These are phyloP conservation scores for Coemansia sp. DNA, from an alignment of 192 early-diverging fungal species.

Conservation along the genomic window DNA sequence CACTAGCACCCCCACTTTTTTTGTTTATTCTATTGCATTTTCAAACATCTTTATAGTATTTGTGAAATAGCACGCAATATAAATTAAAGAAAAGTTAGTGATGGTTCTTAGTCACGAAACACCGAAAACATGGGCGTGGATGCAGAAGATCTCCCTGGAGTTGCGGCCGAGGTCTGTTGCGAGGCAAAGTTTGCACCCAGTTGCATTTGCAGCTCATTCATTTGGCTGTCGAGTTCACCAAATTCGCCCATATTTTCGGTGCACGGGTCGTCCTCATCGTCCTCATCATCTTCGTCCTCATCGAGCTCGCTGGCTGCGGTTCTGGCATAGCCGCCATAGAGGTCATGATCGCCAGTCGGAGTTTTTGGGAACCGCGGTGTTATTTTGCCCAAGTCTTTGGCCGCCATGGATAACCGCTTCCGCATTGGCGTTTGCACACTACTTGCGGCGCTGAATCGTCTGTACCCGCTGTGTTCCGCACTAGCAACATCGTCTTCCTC, in stretches of 20 bases:
- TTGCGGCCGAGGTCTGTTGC: background rate
- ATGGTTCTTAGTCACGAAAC: slow-evolving; percentile 10
- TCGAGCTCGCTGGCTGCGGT: slow-evolving; percentile 9
- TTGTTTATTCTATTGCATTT: too few relatives aligned
- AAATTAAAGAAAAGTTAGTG: background rate
- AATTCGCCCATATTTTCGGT: slow-evolving; percentile 55
- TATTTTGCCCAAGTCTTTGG: slow-evolving; percentile 34
- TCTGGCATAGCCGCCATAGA: background rate
- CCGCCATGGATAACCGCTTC: slow-evolving; percentile 49
- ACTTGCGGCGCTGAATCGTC: background rate
- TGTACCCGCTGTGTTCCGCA: background rate
- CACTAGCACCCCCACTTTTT: background rate
- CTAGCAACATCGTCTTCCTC: slow-evolving; percentile 16
- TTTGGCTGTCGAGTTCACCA: slow-evolving; percentile 39
- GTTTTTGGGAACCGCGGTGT: slow-evolving; percentile 41
- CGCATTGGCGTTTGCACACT: slow-evolving; percentile 41
- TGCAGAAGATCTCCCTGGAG: background rate
- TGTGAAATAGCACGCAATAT: background rate
- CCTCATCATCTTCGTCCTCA: slow-evolving; percentile 29
- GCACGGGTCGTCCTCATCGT: slow-evolving; percentile 44
- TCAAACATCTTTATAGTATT: background rate
- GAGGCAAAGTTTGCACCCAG: slow-evolving; percentile 18
- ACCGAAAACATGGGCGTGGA: slow-evolving; percentile 13
- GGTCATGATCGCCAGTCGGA: background rate
- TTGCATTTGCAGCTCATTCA: slow-evolving; percentile 48